phyloP scores from a whole-genome alignment of 805 yeast species.

The Allodekkera sacchari region DNA sequence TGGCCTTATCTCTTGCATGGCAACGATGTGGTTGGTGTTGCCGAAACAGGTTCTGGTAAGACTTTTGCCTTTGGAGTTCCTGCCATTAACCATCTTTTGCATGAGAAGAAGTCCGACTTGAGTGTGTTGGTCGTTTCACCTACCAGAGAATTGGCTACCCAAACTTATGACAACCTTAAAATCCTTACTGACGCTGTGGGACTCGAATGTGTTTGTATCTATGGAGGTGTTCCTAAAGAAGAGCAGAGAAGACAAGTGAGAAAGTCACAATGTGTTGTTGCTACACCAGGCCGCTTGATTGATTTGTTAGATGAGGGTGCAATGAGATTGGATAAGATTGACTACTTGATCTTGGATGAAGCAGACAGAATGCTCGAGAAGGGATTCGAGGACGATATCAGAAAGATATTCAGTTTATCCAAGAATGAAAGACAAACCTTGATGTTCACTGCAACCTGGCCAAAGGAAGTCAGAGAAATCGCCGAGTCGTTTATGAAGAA shows the following conservation, averaged over 20 bases:
- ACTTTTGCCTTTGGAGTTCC: constrained; percentile 98
- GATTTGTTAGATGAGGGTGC: constrained; percentile 88
- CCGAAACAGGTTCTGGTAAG: constrained; percentile 97
- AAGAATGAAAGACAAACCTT: constrained; percentile 68
- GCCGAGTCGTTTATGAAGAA: constrained; percentile 75
- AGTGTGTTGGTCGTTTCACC: constrained; percentile 87
- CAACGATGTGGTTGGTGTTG: constrained; percentile 90
- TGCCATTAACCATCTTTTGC: constrained; percentile 66
- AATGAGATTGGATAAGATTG: constrained; percentile 55
- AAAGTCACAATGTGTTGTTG: constrained; percentile 74
- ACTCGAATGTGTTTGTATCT: constrained; percentile 72
- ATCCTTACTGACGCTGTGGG: constrained; percentile 53
- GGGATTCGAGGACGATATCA: constrained; percentile 96
- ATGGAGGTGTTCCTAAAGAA: constrained; percentile 97
- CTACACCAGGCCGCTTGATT: constrained; percentile 95
- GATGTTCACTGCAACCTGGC: constrained; percentile 99
- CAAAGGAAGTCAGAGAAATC: constrained; percentile 92
- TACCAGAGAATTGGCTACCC: constrained; percentile 95
- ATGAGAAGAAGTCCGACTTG: constrained; percentile 39
- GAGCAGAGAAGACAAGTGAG: constrained; percentile 71
- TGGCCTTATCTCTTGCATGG: constrained; percentile 85
- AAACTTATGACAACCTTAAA: constrained; percentile 77
- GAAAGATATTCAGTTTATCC: constrained; percentile 62
- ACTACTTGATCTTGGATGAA: constrained; percentile 86
- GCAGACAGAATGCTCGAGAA: constrained; percentile 98